These are phyloP conservation scores for Ceratopteris richardii DNA, from an alignment of 75 land plant species.

Conservation along the genomic window DNA sequence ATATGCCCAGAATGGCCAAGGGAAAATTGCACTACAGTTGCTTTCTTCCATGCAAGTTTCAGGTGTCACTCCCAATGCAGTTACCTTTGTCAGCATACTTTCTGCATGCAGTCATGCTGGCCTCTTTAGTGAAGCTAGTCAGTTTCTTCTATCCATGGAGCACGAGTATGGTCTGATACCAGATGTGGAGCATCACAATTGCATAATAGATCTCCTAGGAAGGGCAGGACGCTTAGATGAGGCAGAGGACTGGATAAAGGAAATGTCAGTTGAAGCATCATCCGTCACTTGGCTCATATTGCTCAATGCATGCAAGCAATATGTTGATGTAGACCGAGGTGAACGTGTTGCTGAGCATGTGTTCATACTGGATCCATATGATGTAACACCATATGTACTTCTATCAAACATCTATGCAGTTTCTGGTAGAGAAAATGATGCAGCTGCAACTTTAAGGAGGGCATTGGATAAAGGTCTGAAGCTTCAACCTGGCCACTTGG, in stretches of 20 bases:
- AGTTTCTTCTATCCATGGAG: slow-evolving; percentile 19
- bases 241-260: slow-evolving; percentile 8
- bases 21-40: background rate
- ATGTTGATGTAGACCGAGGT: slow-evolving; percentile 12
- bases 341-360: slow-evolving; percentile 9
- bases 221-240: slow-evolving; percentile 32
- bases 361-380: slow-evolving; percentile 6
- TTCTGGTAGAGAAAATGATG: slow-evolving; percentile 46
- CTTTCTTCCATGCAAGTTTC: background rate
- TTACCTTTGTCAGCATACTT: slow-evolving; percentile 21
- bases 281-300: slow-evolving; percentile 19
- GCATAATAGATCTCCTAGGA: slow-evolving; percentile 37
- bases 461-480: slow-evolving; percentile 17
- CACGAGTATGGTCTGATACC: slow-evolving; percentile 16
- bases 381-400: slow-evolving; percentile 8
- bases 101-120: slow-evolving; percentile 39
- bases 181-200: slow-evolving; percentile 28
- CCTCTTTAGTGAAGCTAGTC: slow-evolving; percentile 27
- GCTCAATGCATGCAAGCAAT: slow-evolving; percentile 12
- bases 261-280: slow-evolving; percentile 12
- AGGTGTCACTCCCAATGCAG: slow-evolving; percentile 14
- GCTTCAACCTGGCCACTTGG: too few relatives aligned
- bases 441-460: slow-evolving; percentile 16
- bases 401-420: slow-evolving; percentile 39
- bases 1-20: slow-evolving; percentile 25